A percentile compares a stretch with the other conserved stretches of the same genome.
Conservation (phyloP, 108 stramenopile genomes). For the Skeletonema marinoi region DNA sequence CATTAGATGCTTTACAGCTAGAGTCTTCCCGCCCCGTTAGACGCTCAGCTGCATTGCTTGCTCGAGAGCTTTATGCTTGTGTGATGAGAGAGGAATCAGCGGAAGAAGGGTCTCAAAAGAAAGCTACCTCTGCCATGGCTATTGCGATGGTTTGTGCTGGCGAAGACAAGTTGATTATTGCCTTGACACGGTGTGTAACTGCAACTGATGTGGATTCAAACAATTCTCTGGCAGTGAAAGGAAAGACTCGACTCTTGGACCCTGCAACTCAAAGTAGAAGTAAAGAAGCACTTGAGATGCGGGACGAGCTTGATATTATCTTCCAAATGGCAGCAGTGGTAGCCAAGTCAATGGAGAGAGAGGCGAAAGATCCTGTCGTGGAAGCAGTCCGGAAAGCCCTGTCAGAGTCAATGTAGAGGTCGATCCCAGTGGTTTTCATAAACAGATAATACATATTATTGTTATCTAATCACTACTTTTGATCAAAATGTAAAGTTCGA, state of each 20-base stretch:
- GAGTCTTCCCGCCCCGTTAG: constrained; percentile 63
- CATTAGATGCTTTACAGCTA: constrained; percentile 47
- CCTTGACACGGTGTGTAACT: constrained; percentile 30
- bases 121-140: constrained; percentile 39
- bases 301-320: constrained; percentile 47
- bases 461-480: neutral
- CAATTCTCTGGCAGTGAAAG: constrained; percentile 16
- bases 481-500: constrained; percentile 26
- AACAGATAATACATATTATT: neutral
- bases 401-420: neutral
- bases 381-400: constrained; percentile 30
- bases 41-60: constrained; percentile 69
- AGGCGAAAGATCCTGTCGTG: constrained; percentile 17
- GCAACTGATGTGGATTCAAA: constrained; percentile 9
- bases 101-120: neutral
- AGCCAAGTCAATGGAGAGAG: constrained; percentile 23
- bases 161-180: constrained; percentile 52
- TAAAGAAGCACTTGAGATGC: constrained; percentile 63
- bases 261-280: constrained; percentile 68
- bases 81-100: constrained; percentile 51
- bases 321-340: constrained; percentile 39
- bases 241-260: constrained; percentile 36
- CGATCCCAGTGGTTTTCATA: neutral
- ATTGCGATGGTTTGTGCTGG: constrained; percentile 47
- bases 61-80: constrained; percentile 62